A percentile compares a stretch with the other conserved stretches of the same genome.
These are phyloP conservation scores for Beverwykella pulmonaria DNA, from an alignment of 495 filamentous ascomycete genomes.

Conservation along the genomic window DNA sequence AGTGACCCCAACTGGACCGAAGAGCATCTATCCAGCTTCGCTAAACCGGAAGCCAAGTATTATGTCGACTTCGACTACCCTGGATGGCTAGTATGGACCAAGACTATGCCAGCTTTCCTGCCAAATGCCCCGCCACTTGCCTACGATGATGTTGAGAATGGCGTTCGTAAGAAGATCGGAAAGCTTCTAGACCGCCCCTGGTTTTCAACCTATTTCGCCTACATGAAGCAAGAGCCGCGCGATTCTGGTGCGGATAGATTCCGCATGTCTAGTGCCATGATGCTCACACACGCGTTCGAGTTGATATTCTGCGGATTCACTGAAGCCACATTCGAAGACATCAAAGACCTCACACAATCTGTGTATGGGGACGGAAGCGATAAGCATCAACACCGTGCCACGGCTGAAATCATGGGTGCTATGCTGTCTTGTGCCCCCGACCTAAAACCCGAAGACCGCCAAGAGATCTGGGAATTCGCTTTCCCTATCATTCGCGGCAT, in stretches of 20 bases:
- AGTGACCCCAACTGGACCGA: slow-evolving; percentile 78
- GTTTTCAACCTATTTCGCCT: slow-evolving; percentile 86
- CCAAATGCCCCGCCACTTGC: slow-evolving; percentile 70
- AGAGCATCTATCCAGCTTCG: slow-evolving; percentile 75
- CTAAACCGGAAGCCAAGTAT: slow-evolving; percentile 77
- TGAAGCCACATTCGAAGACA: slow-evolving; percentile 78
- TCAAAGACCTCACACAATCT: slow-evolving; percentile 72
- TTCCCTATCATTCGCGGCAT: slow-evolving; percentile 87
- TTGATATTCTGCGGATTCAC: slow-evolving; percentile 77
- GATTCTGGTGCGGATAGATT: slow-evolving; percentile 84
- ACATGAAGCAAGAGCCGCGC: slow-evolving; percentile 94
- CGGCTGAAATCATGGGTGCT: slow-evolving; percentile 88
- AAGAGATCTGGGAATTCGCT: slow-evolving; percentile 80
- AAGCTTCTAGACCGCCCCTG: slow-evolving; percentile 76
- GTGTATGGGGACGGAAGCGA: slow-evolving; percentile 91
- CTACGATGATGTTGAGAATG: slow-evolving; percentile 81
- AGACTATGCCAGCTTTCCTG: slow-evolving; percentile 75
- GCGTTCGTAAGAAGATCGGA: slow-evolving; percentile 79
- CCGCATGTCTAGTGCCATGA: slow-evolving; percentile 78
- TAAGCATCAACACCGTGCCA: slow-evolving; percentile 97
- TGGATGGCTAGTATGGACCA: slow-evolving; percentile 96
- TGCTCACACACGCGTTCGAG: slow-evolving; percentile 86
- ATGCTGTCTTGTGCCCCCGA: slow-evolving; percentile 76
- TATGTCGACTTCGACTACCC: slow-evolving; percentile 91
- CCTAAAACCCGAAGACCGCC: slow-evolving; percentile 65